Conservation (phyloP, 148 eudicot genomes). For the Suaeda aralocaspica region DNA sequence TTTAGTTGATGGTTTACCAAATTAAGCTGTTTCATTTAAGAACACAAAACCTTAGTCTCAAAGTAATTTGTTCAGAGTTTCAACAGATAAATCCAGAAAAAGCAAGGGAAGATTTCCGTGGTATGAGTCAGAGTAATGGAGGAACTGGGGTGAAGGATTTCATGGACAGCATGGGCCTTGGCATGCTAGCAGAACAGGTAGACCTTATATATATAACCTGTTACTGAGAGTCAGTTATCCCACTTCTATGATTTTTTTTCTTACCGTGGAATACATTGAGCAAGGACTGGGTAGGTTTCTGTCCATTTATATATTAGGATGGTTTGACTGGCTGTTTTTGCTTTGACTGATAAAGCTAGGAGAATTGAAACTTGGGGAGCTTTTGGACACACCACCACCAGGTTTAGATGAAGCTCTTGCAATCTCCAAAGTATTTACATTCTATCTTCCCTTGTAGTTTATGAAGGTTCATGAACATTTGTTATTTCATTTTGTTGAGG, state of each 20-base stretch:
- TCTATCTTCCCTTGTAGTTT: background rate
- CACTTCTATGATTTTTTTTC: too few species aligned
- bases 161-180: conserved; percentile 98
- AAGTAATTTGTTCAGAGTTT: conserved; percentile 17
- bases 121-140: conserved; percentile 57
- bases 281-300: too few species aligned
- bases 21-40: background rate
- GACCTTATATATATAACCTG: background rate
- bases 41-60: too few species aligned
- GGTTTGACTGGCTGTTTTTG: too few species aligned
- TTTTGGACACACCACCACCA: conserved; percentile 97
- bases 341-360: conserved; percentile 53
- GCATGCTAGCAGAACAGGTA: conserved; percentile 91
- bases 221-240: too few species aligned
- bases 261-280: too few species aligned
- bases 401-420: conserved; percentile 98
- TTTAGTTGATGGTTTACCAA: background rate
- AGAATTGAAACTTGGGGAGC: conserved; percentile 90
- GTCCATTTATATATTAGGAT: too few species aligned
- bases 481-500: background rate
- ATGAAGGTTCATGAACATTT: background rate
- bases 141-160: conserved; percentile 85
- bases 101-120: conserved; percentile 90
- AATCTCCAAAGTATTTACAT: conserved; percentile 74
- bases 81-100: conserved; percentile 92